Evolutionary conservation across 2,329 filamentous ascomycete genomes (phyloP).

Genomic region (Curvularia sp.): DNA sequence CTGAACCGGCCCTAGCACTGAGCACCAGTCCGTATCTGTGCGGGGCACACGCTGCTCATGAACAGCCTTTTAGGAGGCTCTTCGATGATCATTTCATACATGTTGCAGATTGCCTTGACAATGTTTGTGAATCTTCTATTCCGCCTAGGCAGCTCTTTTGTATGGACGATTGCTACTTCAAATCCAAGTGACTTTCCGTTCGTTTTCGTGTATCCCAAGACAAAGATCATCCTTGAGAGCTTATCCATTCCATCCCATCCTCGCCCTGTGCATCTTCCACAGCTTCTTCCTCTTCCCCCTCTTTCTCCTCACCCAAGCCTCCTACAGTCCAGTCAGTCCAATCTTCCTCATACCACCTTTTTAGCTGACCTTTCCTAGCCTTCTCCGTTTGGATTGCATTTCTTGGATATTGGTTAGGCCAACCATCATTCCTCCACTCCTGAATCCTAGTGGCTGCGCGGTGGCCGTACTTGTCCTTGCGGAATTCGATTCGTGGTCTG

Average conservation of each 20-base stretch:
- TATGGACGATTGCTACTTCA: too few species aligned
- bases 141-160: too few species aligned
- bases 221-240: not conserved
- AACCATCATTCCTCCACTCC: conserved; percentile 28
- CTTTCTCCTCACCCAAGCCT: not conserved
- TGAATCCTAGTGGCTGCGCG: conserved; percentile 16
- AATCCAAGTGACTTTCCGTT: not conserved
- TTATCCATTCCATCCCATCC: not conserved
- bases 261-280: too few species aligned
- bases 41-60: too few species aligned
- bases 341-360: not conserved
- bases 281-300: too few species aligned
- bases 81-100: too few species aligned
- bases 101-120: not conserved
- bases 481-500: conserved; percentile 19
- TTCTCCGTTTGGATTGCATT: not conserved
- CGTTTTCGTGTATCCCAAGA: not conserved
- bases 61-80: too few species aligned
- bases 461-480: conserved; percentile 1
- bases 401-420: conserved; percentile 13
- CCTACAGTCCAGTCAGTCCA: not conserved
- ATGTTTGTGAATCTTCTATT: not conserved
- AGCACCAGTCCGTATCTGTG: too few species aligned
- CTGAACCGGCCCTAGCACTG: too few species aligned
- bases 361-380: not conserved